These are phyloP conservation scores for Podospora fimiseda DNA, from an alignment of 495 filamentous ascomycete species.

Conservation along the genomic window DNA sequence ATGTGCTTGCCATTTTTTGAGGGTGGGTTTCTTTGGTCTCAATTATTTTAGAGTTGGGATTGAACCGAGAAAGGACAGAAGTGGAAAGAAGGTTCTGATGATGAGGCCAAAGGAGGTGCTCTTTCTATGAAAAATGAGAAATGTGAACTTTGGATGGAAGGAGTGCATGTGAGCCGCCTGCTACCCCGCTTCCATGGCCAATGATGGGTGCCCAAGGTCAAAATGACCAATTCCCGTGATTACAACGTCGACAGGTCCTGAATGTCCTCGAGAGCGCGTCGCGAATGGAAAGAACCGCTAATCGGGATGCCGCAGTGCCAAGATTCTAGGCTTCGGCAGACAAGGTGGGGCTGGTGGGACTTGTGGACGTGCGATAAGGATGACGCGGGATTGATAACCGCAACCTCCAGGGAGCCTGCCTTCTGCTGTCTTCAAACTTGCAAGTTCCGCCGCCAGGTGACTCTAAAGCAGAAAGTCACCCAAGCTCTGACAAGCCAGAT, in stretches of 20 bases:
- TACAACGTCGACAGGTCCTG: too few species aligned
- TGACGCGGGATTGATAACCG: conserved; percentile 11
- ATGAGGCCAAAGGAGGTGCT: conserved; percentile 10
- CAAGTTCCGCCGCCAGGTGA: conserved; percentile 5
- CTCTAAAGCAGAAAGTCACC: conserved; percentile 9
- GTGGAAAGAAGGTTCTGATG: too few species aligned
- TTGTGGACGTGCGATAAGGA: conserved; percentile 2
- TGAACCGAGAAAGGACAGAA: too few species aligned
- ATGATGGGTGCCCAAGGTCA: conserved; percentile 19
- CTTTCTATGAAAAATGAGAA: conserved; percentile 16
- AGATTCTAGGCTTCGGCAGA: background rate
- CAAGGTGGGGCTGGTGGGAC: background rate
- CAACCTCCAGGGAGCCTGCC: too few species aligned
- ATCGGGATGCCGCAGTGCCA: conserved; percentile 1
- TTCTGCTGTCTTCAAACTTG: background rate
- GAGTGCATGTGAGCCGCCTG: conserved; percentile 1
- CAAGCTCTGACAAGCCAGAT: background rate
- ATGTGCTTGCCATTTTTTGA: conserved; percentile 6
- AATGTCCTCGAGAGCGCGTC: conserved; percentile 6
- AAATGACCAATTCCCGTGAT: too few species aligned
- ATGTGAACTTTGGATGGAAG: background rate
- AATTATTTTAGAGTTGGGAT: too few species aligned
- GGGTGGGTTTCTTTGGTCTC: conserved; percentile 9
- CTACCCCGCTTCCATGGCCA: conserved; percentile 15
- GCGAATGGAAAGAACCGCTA: conserved; percentile 12